phyloP scores from a whole-genome alignment of 257 asterid species.

The Scutellaria barbata region DNA sequence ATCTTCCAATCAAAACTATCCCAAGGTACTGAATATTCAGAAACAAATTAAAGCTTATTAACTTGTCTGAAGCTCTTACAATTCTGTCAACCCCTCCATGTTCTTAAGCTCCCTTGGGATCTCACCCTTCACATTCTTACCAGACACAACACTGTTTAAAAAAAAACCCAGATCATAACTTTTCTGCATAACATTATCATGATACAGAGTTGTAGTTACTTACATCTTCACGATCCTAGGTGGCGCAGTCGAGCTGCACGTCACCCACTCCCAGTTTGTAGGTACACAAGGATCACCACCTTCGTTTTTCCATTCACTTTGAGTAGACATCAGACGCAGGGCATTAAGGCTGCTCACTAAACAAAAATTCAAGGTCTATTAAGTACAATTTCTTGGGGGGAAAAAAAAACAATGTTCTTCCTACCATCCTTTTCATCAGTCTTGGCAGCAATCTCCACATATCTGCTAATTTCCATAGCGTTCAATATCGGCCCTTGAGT shows the following conservation, averaged over 20 bases:
- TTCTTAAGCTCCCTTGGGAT: constrained; percentile 69
- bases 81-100: constrained; percentile 81
- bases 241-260: constrained; percentile 69
- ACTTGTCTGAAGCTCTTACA: constrained; percentile 57
- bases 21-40: background rate
- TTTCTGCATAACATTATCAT: background rate
- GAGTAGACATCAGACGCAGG: constrained; percentile 54
- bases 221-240: constrained; percentile 91
- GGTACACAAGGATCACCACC: constrained; percentile 92
- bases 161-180: too few species aligned
- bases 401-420: background rate
- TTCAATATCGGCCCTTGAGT: constrained; percentile 79
- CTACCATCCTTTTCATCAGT: constrained; percentile 80
- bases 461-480: constrained; percentile 88
- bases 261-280: constrained; percentile 84
- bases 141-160: constrained; percentile 72
- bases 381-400: background rate
- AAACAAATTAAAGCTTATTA: background rate
- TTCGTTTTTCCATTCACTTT: constrained; percentile 57
- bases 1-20: constrained; percentile 8
- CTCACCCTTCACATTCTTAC: constrained; percentile 70
- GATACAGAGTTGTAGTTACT: constrained; percentile 31
- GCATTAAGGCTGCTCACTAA: constrained; percentile 67
- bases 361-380: constrained; percentile 1
- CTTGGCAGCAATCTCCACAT: constrained; percentile 70